Evolutionary conservation across 148 eudicot species (phyloP), one percentile per base, ranked within the genome.

Genomic region (Chenopodium suecicum): DNA sequence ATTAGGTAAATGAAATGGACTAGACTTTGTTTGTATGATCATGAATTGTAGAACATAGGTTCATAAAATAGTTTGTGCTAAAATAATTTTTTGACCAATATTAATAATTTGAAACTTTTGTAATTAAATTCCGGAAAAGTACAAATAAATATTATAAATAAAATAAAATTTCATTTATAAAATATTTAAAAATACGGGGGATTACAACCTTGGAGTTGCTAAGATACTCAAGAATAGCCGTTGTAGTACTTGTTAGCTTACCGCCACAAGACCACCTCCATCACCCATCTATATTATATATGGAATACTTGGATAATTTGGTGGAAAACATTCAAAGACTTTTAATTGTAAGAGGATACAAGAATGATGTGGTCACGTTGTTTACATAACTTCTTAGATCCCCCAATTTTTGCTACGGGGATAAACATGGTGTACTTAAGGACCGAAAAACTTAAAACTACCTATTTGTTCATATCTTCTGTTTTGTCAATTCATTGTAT

Each of bases 291-390:
- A 91, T 91, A 75, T 91, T 96, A 72, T 96, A 88, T 88, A 96
- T 96, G 99, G 99, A 96, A 77, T 96, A 96, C 82, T 85, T 96
- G 97, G 99, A 96, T 88, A 84, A 94, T 72, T 83, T 96, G 92
- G 99, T 96, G 23, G 99, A 94, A 82, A 96, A 94, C 76, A 91
- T 96, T 76, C 99, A 97, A 9, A 94, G 99, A 89, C 93, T 96
- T 79, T 85, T 94, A 67, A 91, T 96, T 22, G 99, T 96, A 41
- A 86, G 99, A 85, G 98, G 99, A 22, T 96, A 96, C 79, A 86
- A 93, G 20, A 92, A 90, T 84, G 98, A 94, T 77, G 99, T 96
- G 32, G 98, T 96, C 74, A 96, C 99, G 52, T 86, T 96, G 89
- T 96, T 94, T 86, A 91, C 99, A 32, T 96, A 96, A 89, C 62